Conservation (phyloP, 345 rosid genomes). For the Linum usitatissimum region DNA sequence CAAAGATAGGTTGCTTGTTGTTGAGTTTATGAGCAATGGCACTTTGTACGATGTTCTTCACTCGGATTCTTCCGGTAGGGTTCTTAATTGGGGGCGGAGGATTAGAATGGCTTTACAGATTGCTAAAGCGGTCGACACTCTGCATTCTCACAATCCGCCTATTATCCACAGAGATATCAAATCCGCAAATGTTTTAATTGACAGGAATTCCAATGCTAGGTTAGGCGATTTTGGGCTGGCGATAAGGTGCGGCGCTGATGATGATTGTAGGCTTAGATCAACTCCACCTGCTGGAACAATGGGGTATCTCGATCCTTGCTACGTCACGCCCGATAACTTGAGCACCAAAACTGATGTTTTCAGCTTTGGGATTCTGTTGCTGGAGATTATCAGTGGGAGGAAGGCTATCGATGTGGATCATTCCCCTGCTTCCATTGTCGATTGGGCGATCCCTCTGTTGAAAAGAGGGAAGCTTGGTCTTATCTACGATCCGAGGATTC, state of each 20-base stretch:
- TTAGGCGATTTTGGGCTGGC: constrained; percentile 96
- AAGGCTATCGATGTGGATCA: constrained; percentile 84
- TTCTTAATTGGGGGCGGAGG: constrained; percentile 69
- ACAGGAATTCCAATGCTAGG: constrained; percentile 75
- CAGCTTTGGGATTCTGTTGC: constrained; percentile 88
- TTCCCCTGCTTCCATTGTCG: constrained; percentile 88
- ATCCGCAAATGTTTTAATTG: constrained; percentile 96
- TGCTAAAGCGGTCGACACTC: constrained; percentile 64
- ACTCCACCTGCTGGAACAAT: constrained; percentile 99
- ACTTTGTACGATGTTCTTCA: constrained; percentile 86
- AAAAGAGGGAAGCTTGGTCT: constrained; percentile 78
- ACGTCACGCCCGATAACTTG: constrained; percentile 89
- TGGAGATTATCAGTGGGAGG: constrained; percentile 91
- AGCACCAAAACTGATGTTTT: constrained; percentile 94
- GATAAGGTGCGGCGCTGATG: constrained; percentile 64
- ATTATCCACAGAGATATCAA: constrained; percentile 87
- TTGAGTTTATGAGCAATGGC: constrained; percentile 89
- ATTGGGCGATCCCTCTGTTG: constrained; percentile 89
- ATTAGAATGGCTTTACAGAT: constrained; percentile 71
- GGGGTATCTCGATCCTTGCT: constrained; percentile 92
- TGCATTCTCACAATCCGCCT: constrained; percentile 71
- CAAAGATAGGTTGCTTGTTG: constrained; percentile 68
- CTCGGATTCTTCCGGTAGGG: constrained; percentile 32
- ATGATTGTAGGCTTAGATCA: constrained; percentile 55
- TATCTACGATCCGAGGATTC: constrained; percentile 64